phyloP scores from a whole-genome alignment of 345 rosid genomes.

The Zanthoxylum bungeanum region DNA sequence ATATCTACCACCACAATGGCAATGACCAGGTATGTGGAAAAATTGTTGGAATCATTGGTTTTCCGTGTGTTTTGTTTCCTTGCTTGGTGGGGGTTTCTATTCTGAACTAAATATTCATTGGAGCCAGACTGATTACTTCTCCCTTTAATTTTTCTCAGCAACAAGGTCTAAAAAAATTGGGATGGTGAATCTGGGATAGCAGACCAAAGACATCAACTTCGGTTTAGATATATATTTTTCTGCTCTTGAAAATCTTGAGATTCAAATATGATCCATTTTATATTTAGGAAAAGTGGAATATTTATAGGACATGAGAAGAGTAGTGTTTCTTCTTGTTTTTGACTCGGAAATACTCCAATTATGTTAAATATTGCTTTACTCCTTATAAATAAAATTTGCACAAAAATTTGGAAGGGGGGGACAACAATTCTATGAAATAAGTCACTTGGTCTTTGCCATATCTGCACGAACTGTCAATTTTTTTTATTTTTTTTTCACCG shows the following conservation, averaged over 20 bases:
- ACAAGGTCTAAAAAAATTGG: background rate
- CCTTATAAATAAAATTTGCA: no score
- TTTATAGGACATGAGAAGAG: background rate
- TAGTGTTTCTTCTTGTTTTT: background rate
- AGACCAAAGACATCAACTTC: background rate
- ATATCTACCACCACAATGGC: conserved; percentile 55
- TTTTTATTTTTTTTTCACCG: no score
- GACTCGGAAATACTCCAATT: no score
- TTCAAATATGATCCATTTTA: no score
- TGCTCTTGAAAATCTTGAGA: background rate
- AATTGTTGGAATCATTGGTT: background rate
- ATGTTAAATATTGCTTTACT: no score
- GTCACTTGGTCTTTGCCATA: no score
- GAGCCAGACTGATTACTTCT: background rate
- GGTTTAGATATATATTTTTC: background rate
- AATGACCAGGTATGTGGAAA: conserved; percentile 16
- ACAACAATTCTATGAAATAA: no score
- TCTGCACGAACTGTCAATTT: no score
- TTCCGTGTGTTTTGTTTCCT: background rate
- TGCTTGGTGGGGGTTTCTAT: background rate
- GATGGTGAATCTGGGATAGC: background rate
- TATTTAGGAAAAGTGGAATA: background rate
- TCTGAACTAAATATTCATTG: background rate
- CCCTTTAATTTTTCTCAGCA: background rate
- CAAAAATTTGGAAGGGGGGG: no score